Percentiles rank a stretch among this genome's conserved stretches.
These are phyloP conservation scores for Suillus subluteus DNA, from an alignment of 768 basidiomycete species.

Conservation along the genomic window DNA sequence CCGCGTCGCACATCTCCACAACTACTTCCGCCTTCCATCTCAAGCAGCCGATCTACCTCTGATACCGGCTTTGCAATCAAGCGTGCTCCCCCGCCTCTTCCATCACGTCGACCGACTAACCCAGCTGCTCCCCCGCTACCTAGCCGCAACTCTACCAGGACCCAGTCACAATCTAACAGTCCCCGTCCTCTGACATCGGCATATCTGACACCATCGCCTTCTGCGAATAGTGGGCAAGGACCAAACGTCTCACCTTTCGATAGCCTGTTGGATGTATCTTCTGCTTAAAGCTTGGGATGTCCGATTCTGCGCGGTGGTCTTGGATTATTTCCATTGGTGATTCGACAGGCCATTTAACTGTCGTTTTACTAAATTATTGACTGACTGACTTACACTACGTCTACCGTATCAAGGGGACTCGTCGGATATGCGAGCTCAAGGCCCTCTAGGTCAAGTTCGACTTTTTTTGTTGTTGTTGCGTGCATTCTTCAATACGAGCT, in stretches of 20 bases:
- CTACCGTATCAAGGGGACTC: not conserved
- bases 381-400: not conserved
- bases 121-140: slow-evolving; percentile 50
- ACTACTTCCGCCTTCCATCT: slow-evolving; percentile 20
- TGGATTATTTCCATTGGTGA: not conserved
- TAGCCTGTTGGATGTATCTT: slow-evolving; percentile 54
- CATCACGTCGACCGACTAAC: slow-evolving; percentile 52
- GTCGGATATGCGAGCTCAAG: not conserved
- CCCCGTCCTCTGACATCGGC: slow-evolving; percentile 23
- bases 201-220: slow-evolving; percentile 38
- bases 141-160: slow-evolving; percentile 38
- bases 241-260: slow-evolving; percentile 68
- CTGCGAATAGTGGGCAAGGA: slow-evolving; percentile 34
- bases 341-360: not conserved
- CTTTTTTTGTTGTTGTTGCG: not conserved
- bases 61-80: slow-evolving; percentile 35
- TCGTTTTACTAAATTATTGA: not conserved
- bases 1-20: slow-evolving; percentile 20
- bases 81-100: slow-evolving; percentile 66
- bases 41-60: slow-evolving; percentile 28
- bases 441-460: not conserved
- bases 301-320: not conserved
- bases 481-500: not conserved
- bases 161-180: slow-evolving; percentile 24
- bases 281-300: not conserved